Evolutionary conservation across 352 stramenopile genomes (phyloP).

Genomic region (Phytophthora ramorum): DNA sequence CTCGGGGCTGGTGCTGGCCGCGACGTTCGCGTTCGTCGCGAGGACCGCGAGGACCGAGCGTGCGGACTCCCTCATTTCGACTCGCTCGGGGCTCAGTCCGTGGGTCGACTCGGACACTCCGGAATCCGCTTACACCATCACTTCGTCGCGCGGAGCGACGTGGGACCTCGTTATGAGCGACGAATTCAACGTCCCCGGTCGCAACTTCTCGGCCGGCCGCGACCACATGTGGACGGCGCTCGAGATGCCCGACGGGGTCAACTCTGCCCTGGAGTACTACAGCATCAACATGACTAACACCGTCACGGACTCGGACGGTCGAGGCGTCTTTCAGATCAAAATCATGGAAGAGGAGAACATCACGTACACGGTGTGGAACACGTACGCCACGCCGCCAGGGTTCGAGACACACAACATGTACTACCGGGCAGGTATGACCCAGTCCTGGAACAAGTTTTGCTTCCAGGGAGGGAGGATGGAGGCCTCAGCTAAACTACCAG

Average conservation of each 20-base stretch:
- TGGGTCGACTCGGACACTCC: slow-evolving; percentile 56
- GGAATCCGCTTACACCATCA: slow-evolving; percentile 27
- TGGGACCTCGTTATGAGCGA: slow-evolving; percentile 82
- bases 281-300: slow-evolving; percentile 77
- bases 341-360: slow-evolving; percentile 51
- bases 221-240: slow-evolving; percentile 88
- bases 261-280: slow-evolving; percentile 91
- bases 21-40: slow-evolving; percentile 1
- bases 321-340: slow-evolving; percentile 47
- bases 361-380: slow-evolving; percentile 52
- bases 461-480: slow-evolving; percentile 93
- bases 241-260: slow-evolving; percentile 49
- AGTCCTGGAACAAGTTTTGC: slow-evolving; percentile 95
- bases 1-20: slow-evolving; percentile 5
- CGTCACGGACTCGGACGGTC: slow-evolving; percentile 40
- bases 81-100: slow-evolving; percentile 41
- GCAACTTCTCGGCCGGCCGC: slow-evolving; percentile 48
- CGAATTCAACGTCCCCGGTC: slow-evolving; percentile 69
- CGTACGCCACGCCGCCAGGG: slow-evolving; percentile 43
- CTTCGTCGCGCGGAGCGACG: slow-evolving; percentile 53
- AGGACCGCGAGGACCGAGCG: slow-evolving; percentile 11
- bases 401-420: slow-evolving; percentile 50
- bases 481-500: slow-evolving; percentile 88
- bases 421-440: slow-evolving; percentile 84
- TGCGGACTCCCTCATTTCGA: slow-evolving; percentile 33